A percentile compares a stretch with the other conserved stretches of the same genome.
phyloP scores from a whole-genome alignment of 352 stramenopile genomes.

The Phytophthora pisi region DNA sequence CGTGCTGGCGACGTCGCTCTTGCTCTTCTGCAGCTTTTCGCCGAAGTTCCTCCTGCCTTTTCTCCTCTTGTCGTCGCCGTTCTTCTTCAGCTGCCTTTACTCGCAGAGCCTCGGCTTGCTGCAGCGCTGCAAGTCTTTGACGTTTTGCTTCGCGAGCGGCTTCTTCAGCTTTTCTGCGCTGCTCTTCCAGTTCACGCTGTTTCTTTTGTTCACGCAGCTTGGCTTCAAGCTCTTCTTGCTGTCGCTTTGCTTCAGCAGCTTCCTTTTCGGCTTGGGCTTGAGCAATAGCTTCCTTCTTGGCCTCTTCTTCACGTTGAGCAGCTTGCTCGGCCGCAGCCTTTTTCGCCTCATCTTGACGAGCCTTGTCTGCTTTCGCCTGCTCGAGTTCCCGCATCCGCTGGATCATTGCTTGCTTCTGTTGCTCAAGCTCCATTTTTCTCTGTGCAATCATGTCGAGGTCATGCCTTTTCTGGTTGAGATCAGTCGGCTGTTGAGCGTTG shows the following conservation, averaged over 20 bases:
- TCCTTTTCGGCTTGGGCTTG: conserved; percentile 45
- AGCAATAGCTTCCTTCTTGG: conserved; percentile 27
- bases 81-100: conserved; percentile 51
- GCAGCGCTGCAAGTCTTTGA: conserved; percentile 30
- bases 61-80: conserved; percentile 41
- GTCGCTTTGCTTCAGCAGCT: conserved; percentile 32
- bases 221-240: conserved; percentile 41
- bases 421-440: conserved; percentile 62
- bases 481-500: conserved; percentile 11
- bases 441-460: conserved; percentile 67
- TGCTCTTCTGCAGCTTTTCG: conserved; percentile 41
- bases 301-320: conserved; percentile 26
- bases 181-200: conserved; percentile 54
- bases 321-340: conserved; percentile 37
- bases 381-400: conserved; percentile 56
- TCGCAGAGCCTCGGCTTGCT: conserved; percentile 31
- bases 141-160: conserved; percentile 38
- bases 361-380: conserved; percentile 57
- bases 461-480: conserved; percentile 33
- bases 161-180: conserved; percentile 45
- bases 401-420: conserved; percentile 58
- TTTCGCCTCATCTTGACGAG: conserved; percentile 46
- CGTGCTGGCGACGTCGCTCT: conserved; percentile 51
- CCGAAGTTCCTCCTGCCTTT: conserved; percentile 41
- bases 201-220: conserved; percentile 44